Evolutionary conservation across 1,284 basidiomycete species (phyloP), one percentile per base, ranked within the genome.

Genomic region (Austroboletus rostrupii): DNA sequence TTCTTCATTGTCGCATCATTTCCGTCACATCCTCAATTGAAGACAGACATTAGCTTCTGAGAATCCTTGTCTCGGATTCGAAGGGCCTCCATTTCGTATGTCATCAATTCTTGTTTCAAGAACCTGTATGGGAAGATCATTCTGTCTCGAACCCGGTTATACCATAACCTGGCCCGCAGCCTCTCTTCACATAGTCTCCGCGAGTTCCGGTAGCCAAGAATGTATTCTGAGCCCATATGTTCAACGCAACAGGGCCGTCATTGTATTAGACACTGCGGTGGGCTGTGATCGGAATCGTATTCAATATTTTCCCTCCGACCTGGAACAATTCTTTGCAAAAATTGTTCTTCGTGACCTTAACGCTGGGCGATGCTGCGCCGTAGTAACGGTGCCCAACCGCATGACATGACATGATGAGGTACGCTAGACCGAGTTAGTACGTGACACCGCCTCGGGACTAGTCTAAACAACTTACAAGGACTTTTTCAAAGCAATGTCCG

Each of bases 41-140:
- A 39, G 19, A 37, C 17, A 17, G 11, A n/a, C 10, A 13, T 20
- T 20, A 19, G 7, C 13, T 40, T 26, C 38, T 23, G 21, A 26
- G 38, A 26, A 40, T 20, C 37, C 37, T 39, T 39, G 38, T 3
- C 16, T 3, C 21, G 23, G 21, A 40, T 40, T 26, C 21, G n/a
- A 21, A 21, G 19, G 8, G 33, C 33, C n/a, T 14, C 19, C 13
- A 39, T 39, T 21, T 40, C 38, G 26, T 40, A 23, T 26, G 38
- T 33, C 32, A 28, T 8, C 35, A 41, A 28, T 32, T 38, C 42
- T 32, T 11, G 37, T 49, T 21, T 37, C 29, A 38, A 39, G 13
- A 29, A 50, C 39, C 47, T 20, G 28, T 49, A 31, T 29, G 37
- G 39, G 49, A 35, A 35, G 40, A 40, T 23, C 13, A 40, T 39